These are phyloP conservation scores for Cytospora leucostoma DNA, from an alignment of 2,329 filamentous ascomycete species.

Conservation along the genomic window DNA sequence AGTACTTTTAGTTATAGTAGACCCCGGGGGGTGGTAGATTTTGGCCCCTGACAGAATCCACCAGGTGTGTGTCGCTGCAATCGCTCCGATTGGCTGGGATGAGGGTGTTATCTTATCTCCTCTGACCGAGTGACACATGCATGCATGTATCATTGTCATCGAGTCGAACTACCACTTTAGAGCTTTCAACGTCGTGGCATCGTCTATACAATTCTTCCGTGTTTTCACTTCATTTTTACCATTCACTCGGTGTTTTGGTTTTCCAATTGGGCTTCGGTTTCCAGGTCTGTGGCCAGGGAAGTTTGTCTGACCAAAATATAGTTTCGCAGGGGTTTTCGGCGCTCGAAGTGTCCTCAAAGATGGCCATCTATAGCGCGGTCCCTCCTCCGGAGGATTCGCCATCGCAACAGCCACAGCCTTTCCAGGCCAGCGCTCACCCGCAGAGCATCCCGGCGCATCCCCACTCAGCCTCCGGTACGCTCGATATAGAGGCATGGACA, in stretches of 20 bases:
- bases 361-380: constrained; percentile 41
- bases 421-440: constrained; percentile 27
- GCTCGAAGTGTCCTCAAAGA: constrained; percentile 23
- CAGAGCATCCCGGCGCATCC: constrained; percentile 31
- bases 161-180: constrained; percentile 1
- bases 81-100: constrained; percentile 6
- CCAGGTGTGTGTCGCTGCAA: constrained; percentile 3
- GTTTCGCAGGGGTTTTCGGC: neutral
- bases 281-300: neutral
- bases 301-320: neutral
- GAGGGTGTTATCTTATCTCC: constrained; percentile 12
- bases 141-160: constrained; percentile 18
- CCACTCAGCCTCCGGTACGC: constrained; percentile 37
- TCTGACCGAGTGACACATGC: constrained; percentile 10
- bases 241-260: neutral
- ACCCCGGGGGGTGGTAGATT: neutral
- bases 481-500: constrained; percentile 70
- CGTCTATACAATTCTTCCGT: neutral
- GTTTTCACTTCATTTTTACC: neutral
- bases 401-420: neutral
- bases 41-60: constrained; percentile 6
- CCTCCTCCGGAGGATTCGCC: constrained; percentile 34
- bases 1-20: neutral
- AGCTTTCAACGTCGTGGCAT: neutral
- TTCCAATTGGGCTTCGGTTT: neutral